phyloP scores from a whole-genome alignment of 2,329 filamentous ascomycete species.

The Aureobasidium zeae region DNA sequence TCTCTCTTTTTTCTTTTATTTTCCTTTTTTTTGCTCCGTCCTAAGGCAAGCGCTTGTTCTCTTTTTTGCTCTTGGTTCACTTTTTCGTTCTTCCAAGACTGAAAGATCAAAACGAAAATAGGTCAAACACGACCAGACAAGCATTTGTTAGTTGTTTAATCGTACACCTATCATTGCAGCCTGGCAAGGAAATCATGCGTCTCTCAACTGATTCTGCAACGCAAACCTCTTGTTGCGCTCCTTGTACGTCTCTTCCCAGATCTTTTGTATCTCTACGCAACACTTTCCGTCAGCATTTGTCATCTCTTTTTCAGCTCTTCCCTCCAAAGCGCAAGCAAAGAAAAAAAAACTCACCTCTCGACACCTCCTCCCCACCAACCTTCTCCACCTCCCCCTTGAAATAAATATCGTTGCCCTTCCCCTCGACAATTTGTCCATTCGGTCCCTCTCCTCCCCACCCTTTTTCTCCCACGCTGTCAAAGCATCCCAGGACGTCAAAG shows the following conservation, averaged over 20 bases:
- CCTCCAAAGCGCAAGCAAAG: neutral
- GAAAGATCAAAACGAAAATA: too few relatives aligned
- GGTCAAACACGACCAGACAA: too few relatives aligned
- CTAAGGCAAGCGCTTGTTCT: too few relatives aligned
- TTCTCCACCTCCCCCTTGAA: constrained; percentile 21
- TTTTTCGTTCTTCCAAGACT: too few relatives aligned
- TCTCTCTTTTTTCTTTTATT: too few relatives aligned
- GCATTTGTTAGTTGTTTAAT: too few relatives aligned
- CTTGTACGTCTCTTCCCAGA: constrained; percentile 25
- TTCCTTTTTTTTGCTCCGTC: too few relatives aligned
- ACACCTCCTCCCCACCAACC: constrained; percentile 17
- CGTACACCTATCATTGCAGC: too few relatives aligned
- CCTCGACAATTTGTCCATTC: constrained; percentile 26
- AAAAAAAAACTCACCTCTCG: constrained; percentile 16
- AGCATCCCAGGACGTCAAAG: constrained; percentile 29
- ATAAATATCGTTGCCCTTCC: constrained; percentile 22
- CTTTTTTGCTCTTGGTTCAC: too few relatives aligned
- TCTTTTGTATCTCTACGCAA: constrained; percentile 19
- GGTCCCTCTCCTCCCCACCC: constrained; percentile 22
- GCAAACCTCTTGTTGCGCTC: constrained; percentile 24
- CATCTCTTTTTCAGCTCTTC: too few relatives aligned
- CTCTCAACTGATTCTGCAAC: neutral
- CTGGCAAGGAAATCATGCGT: too few relatives aligned
- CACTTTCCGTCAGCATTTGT: neutral
- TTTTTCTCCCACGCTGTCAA: constrained; percentile 22